Evolutionary conservation across 169 alveolate species (phyloP), one percentile per base, ranked within the genome.

Genomic region (Perkinsus chesapeaki): DNA sequence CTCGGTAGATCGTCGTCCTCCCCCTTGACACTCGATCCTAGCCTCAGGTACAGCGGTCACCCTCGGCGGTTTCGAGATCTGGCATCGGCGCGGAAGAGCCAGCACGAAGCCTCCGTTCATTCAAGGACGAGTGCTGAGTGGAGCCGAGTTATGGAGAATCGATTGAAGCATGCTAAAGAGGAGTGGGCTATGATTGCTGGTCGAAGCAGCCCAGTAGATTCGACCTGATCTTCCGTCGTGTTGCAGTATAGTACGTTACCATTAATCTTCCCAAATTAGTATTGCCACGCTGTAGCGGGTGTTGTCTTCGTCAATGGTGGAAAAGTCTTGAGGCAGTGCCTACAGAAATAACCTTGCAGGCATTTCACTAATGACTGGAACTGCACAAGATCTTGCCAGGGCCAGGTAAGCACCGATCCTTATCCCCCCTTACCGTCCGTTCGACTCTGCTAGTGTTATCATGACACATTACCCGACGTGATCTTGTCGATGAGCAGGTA

Each of bases 151-250:
- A 60, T 60, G 82, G 82, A 60, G 23, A 60, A 60, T 16, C 82
- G 82, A 20, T 34, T 60, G 82, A 60, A 60, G 82, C 82, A 60
- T 34, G 82, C 82, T 60, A 60, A 60, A 23, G 82, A 60, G 23
- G 82, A 60, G 82, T 60, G 82, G 82, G 82, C 82, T 27, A 60
- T 60, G 82, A 60, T 60, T 16, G 82, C 82, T 60, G 82, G 82
- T 34, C 82, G 82, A 27, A 27, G 82, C 3, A 60, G 82, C 27
- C 82, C 82, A 3, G 12, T 20, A 20, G 31, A 23, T 7, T 23
- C 3, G 31, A 60, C 37, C 82, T 60, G 27, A 7, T 0, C 82
- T 16, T 1, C 27, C 82, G 31, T 60, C 82, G 27, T 16, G 82
- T 27, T 60, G 27, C 82, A 60, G 12, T 60, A 60, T 60, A 9